A percentile compares a stretch with the other conserved stretches of the same genome.
Evolutionary conservation across 805 yeast genomes (phyloP).

Genomic region (Saccharomyces mikatae): DNA sequence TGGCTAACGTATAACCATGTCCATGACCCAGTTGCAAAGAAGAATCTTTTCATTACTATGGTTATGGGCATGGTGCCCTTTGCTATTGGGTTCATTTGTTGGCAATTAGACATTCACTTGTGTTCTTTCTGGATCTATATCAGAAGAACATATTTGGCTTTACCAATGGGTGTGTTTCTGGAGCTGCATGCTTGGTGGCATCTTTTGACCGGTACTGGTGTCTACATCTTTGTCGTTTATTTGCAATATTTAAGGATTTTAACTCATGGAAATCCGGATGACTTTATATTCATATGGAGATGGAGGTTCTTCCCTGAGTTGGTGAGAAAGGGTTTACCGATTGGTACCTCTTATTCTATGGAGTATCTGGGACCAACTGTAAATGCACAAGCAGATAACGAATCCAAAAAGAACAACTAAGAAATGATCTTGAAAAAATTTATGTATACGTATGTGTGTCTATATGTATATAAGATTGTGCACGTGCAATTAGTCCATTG

Average conservation of each 20-base stretch:
- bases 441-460: background rate
- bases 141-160: constrained; percentile 60
- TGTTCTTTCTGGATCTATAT: constrained; percentile 51
- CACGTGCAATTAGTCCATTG: background rate
- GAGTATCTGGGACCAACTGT: constrained; percentile 7
- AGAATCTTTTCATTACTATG: constrained; percentile 49
- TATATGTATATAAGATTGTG: background rate
- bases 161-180: constrained; percentile 72
- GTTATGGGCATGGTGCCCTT: constrained; percentile 54
- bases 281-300: constrained; percentile 51
- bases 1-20: constrained; percentile 46
- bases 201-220: constrained; percentile 75
- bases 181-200: constrained; percentile 99
- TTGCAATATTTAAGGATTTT: constrained; percentile 67
- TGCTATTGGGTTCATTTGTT: constrained; percentile 65
- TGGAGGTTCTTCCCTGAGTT: constrained; percentile 54
- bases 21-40: constrained; percentile 37
- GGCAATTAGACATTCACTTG: constrained; percentile 84
- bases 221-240: constrained; percentile 75
- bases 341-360: constrained; percentile 22
- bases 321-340: constrained; percentile 12
- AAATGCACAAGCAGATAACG: background rate
- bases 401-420: constrained; percentile 6
- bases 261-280: constrained; percentile 47
- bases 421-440: background rate